Evolutionary conservation across 805 yeast genomes (phyloP), one percentile per base, ranked within the genome.

Genomic region (Cyberlindnera samutprakarnensis): DNA sequence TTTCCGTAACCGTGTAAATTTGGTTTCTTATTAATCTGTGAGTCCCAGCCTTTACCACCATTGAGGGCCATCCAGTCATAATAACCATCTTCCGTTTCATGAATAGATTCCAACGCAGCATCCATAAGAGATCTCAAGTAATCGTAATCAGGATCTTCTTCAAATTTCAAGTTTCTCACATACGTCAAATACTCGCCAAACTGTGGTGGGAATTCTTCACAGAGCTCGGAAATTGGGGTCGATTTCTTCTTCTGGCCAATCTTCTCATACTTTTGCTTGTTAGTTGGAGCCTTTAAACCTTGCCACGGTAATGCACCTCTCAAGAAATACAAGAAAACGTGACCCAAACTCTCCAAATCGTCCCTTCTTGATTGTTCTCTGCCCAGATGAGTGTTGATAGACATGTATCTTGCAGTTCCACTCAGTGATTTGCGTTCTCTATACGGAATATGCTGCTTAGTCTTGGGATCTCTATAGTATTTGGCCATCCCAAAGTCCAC

Each of bases 401-500:
- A 81, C 96, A 92, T 92, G 63, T 92, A 92, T 50, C 98, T 70
- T n/a, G 97, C 98, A 3, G 98, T 92, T 30, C 98, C 98, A 57
- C 95, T 82, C 43, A 92, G 66, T 5, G 95, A 85, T 61, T 92
- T 92, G 58, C 88, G 85, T 58, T 92, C 98, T 49, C 97, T 72
- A 60, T 88, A 92, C 20, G 98, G 97, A 44, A 92, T 92, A 59
- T 92, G 98, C 53, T 80, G 82, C 53, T 86, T 86, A 10, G 97
- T 81, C 58, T 85, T 82, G 33, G 97, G 96, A 62, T 92, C 98
- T 54, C 97, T 76, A 61, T 88, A 92, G 53, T 85, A 94, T 60
- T 92, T 92, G 19, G 97, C 97, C 97, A 92, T 92, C 42, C 98
- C 98, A 56, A 92, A 92, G 61, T 92, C 98, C 34, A 92, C 94